Conservation (phyloP, 148 eudicot species). For the Amaranthus hypochondriacus region DNA sequence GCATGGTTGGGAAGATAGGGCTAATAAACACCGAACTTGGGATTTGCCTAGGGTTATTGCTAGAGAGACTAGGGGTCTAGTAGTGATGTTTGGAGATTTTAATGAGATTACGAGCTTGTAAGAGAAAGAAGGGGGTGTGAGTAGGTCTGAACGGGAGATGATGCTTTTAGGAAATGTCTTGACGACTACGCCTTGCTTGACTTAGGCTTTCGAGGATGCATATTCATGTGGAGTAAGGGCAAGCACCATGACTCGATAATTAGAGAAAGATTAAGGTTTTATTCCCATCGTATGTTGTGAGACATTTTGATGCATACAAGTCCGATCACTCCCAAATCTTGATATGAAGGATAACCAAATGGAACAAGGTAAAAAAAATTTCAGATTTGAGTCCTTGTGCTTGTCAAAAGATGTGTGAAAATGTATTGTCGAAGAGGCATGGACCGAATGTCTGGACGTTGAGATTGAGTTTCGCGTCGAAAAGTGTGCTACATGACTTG, state of each 20-base stretch:
- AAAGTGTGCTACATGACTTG: too few relatives aligned
- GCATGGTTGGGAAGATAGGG: too few relatives aligned
- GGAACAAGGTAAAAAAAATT: neutral
- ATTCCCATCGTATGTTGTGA: neutral
- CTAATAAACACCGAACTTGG: too few relatives aligned
- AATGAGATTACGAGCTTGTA: neutral
- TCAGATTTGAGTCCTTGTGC: neutral
- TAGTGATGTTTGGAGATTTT: too few relatives aligned
- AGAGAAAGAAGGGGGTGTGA: neutral
- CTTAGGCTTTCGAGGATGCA: neutral
- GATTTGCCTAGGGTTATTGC: too few relatives aligned
- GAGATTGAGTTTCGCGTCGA: too few relatives aligned
- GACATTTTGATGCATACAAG: neutral
- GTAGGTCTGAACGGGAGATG: neutral
- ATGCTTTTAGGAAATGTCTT: neutral
- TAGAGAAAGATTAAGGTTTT: neutral
- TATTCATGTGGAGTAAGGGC: neutral
- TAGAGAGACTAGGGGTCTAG: too few relatives aligned
- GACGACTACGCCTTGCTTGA: neutral
- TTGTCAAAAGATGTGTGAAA: neutral
- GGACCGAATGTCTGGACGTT: too few relatives aligned
- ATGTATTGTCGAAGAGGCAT: too few relatives aligned
- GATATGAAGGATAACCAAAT: neutral
- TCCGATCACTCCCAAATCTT: neutral
- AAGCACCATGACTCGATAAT: neutral